Base-by-base conservation (phyloP, 495 filamentous ascomycete genomes). In the Penicillium roqueforti region DNA sequence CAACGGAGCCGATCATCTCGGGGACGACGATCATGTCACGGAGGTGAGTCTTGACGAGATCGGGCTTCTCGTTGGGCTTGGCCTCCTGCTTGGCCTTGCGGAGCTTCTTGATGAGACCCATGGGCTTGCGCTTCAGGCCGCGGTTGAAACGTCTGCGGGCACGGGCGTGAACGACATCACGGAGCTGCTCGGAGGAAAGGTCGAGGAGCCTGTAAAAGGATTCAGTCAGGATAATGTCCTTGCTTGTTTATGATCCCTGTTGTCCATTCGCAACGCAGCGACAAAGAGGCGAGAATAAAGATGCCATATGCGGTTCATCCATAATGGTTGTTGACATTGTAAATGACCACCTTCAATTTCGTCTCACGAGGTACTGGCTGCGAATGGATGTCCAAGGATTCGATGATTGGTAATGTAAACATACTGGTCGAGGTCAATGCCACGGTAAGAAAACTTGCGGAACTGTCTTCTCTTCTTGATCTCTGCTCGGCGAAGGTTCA, bases 91-190 rank as follows among this genome's bases (percentile, higher is more conserved):
- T 98, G 68, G 93, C 87, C 81, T 96, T 96, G 77, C 93, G 93
- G 66, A 98, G 87, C 84, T 97, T 97, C 86, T 97, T 97, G 83
- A 98, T 97, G 64, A 98, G 81, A 64, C 95, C 95, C 93, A 97
- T 97, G 71, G 93, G 93, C 85, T 96, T 96, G 82, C 93, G 93
- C 86, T 97, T 97, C 57, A 98, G 85, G 65, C 93, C 93, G 55
- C 93, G 91, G 87, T 97, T 96, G 87, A 98, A 97, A 73, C 95
- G 86, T 74, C 93, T 85, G 76, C 93, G 93, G 72, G 93, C 93
- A 72, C 93, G 93, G 68, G 93, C 92, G 83, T 98, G 93, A 63
- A 98, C 92, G 70, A 98, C 86, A 85, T 97, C 91, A 69, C 93
- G 92, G 80, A 98, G 92, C 79, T 97, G 87, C 78, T 96, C 93